Evolutionary conservation across 169 alveolate species (phyloP).

Genomic region (Plasmodium knowlesi): DNA sequence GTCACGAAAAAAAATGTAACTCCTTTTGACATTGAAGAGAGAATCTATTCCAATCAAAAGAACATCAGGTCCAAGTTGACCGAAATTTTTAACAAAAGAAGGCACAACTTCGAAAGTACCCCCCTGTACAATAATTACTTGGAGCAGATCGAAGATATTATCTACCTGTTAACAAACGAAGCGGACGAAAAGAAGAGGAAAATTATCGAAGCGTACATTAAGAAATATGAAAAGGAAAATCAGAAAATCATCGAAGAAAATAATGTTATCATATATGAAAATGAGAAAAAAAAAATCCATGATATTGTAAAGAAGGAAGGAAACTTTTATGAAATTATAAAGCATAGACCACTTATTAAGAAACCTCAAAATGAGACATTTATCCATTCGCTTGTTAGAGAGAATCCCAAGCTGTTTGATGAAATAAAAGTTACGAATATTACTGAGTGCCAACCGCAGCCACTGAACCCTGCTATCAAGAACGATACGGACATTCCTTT

Average conservation of each 20-base stretch:
- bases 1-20: slow-evolving; percentile 39
- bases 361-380: slow-evolving; percentile 36
- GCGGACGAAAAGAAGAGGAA: slow-evolving; percentile 77
- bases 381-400: slow-evolving; percentile 66
- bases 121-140: slow-evolving; percentile 83
- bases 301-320: slow-evolving; percentile 82
- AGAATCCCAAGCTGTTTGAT: slow-evolving; percentile 62
- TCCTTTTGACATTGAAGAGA: slow-evolving; percentile 58
- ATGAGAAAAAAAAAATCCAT: slow-evolving; percentile 78
- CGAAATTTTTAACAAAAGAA: slow-evolving; percentile 81
- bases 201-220: slow-evolving; percentile 78
- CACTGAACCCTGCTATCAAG: slow-evolving; percentile 83
- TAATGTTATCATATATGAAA: slow-evolving; percentile 78
- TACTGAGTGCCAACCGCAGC: slow-evolving; percentile 74
- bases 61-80: slow-evolving; percentile 39
- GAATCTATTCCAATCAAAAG: slow-evolving; percentile 52
- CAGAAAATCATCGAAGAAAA: slow-evolving; percentile 78
- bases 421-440: slow-evolving; percentile 39
- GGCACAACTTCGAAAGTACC: slow-evolving; percentile 82
- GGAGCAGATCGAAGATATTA: slow-evolving; percentile 79
- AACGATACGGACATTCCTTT: slow-evolving; percentile 82
- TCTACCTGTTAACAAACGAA: slow-evolving; percentile 66
- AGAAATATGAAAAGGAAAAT: slow-evolving; percentile 80
- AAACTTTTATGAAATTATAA: slow-evolving; percentile 83
- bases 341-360: slow-evolving; percentile 82